phyloP scores from a whole-genome alignment of 2,329 filamentous ascomycete genomes.

The Thielaviopsis euricoi region DNA sequence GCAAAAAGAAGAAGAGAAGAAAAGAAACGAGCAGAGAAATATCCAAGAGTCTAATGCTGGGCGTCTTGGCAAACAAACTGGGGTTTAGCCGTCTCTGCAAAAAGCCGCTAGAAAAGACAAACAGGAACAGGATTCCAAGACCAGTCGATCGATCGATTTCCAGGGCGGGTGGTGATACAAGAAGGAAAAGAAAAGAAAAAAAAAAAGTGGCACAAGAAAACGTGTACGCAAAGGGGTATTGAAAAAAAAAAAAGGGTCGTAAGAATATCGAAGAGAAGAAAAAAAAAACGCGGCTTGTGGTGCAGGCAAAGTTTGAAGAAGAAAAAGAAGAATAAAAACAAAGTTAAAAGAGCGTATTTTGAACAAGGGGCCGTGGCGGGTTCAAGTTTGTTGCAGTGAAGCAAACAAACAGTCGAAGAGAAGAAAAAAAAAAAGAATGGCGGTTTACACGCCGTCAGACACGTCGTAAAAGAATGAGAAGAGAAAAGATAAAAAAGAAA shows the following conservation, averaged over 20 bases:
- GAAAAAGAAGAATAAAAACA: not conserved
- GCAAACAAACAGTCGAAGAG: not conserved
- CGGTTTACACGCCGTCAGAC: not conserved
- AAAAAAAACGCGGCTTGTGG: not conserved
- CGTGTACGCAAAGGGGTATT: not conserved
- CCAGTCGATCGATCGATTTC: too few relatives aligned
- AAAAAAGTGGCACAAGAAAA: too few relatives aligned
- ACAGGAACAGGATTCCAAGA: too few relatives aligned
- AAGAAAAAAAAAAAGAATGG: not conserved
- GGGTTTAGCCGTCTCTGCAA: not conserved
- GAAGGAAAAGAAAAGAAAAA: too few relatives aligned
- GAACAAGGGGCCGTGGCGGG: too few relatives aligned
- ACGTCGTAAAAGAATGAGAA: not conserved
- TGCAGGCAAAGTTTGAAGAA: not conserved
- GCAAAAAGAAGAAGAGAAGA: too few relatives aligned
- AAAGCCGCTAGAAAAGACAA: not conserved
- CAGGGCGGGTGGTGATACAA: not conserved
- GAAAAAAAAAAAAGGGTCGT: not conserved
- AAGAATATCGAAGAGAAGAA: not conserved
- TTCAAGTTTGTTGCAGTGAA: too few relatives aligned
- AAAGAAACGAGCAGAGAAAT: too few relatives aligned
- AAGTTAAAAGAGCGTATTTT: not conserved
- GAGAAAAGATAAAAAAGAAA: constrained; percentile 5
- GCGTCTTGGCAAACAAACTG: not conserved
- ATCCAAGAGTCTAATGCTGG: too few relatives aligned